Conservation (phyloP, 2,329 filamentous ascomycete genomes). For the Amesomyces nigricolor region DNA sequence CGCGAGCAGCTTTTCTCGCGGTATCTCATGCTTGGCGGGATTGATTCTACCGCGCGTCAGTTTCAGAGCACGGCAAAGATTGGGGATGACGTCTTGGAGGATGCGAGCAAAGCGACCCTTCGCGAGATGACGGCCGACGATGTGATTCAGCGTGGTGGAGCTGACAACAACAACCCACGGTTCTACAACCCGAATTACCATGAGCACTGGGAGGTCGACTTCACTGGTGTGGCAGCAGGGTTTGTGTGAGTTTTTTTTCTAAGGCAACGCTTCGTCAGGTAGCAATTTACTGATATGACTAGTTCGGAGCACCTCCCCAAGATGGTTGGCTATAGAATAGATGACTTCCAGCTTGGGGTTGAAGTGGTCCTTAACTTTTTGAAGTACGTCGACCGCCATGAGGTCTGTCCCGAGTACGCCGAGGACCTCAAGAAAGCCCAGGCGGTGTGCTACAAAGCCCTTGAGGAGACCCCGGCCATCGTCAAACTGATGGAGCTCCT, state of each 20-base stretch:
- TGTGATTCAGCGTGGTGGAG: conserved; percentile 46
- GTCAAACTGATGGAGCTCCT: conserved; percentile 47
- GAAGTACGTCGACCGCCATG: conserved; percentile 77
- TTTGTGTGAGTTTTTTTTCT: conserved; percentile 57
- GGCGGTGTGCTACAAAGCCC: conserved; percentile 59
- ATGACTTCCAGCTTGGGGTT: conserved; percentile 53
- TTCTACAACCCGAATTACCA: conserved; percentile 47
- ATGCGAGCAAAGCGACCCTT: conserved; percentile 58
- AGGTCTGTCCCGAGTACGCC: conserved; percentile 77
- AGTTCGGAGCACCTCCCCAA: conserved; percentile 53
- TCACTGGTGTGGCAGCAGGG: conserved; percentile 67
- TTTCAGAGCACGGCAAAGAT: conserved; percentile 56
- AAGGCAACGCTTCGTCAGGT: not conserved
- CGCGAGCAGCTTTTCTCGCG: conserved; percentile 65
- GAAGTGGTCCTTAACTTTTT: conserved; percentile 78
- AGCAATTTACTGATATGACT: conserved; percentile 1
- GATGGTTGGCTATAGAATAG: conserved; percentile 50
- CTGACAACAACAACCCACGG: conserved; percentile 32
- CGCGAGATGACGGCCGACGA: conserved; percentile 59
- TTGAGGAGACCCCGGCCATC: conserved; percentile 59
- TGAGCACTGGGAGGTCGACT: conserved; percentile 72
- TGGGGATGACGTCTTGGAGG: conserved; percentile 42
- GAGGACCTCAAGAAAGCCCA: conserved; percentile 62
- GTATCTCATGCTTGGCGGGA: conserved; percentile 77
- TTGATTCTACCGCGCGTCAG: conserved; percentile 52